Conservation (phyloP, 208 protist genomes). For the Leishmania tropica region DNA sequence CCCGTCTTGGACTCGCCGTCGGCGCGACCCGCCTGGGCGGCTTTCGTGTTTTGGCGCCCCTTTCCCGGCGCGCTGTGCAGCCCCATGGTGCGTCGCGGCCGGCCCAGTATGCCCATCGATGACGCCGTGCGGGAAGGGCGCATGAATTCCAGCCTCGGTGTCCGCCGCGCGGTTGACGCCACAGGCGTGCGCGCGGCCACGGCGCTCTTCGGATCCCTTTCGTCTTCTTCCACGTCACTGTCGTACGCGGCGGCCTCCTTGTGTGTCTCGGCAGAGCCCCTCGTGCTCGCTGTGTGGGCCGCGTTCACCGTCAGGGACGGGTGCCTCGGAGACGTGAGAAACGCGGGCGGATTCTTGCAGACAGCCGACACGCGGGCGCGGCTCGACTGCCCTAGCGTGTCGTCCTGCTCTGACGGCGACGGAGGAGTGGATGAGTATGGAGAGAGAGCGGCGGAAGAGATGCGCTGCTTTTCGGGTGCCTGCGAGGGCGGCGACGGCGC, state of each 20-base stretch:
- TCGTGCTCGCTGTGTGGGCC: background rate
- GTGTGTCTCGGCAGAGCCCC: background rate
- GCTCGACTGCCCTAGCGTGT: background rate
- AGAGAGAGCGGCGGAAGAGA: background rate
- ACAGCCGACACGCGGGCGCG: background rate
- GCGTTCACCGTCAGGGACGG: background rate
- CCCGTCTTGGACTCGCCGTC: background rate
- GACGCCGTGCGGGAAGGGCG: conserved; percentile 11
- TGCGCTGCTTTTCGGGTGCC: background rate
- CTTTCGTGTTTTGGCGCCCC: background rate
- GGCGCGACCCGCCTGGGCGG: background rate
- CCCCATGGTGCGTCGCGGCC: background rate
- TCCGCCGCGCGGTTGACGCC: background rate
- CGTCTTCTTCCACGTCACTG: conserved; percentile 3
- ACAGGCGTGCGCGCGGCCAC: background rate
- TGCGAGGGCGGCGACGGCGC: background rate
- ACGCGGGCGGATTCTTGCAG: background rate
- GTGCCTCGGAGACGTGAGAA: conserved; percentile 4
- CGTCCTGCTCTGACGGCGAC: background rate
- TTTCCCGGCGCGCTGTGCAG: conserved; percentile 4
- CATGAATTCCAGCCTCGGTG: conserved; percentile 19
- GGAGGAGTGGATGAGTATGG: background rate
- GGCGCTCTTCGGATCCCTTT: no score
- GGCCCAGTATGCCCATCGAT: background rate
- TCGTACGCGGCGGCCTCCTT: background rate